Evolutionary conservation across 2,329 filamentous ascomycete genomes (phyloP).

Genomic region (Epichloe gansuensis): DNA sequence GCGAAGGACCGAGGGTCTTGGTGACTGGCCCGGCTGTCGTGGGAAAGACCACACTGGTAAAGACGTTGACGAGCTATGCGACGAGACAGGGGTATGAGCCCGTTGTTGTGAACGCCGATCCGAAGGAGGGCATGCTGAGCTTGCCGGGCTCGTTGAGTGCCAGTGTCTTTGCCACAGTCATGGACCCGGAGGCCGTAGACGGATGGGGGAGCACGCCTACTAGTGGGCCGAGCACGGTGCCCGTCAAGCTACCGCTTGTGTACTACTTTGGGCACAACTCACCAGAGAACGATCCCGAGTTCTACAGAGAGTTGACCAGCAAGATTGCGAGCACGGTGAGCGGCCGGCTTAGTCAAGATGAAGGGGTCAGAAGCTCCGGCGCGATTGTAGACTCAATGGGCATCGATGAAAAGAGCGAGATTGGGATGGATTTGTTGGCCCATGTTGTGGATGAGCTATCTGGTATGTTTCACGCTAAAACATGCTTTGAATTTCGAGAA

Average conservation of each 20-base stretch:
- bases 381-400: constrained; percentile 78
- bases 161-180: constrained; percentile 71
- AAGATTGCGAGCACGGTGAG: constrained; percentile 68
- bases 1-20: constrained; percentile 66
- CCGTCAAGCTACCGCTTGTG: constrained; percentile 82
- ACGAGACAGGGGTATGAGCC: constrained; percentile 61
- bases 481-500: not conserved
- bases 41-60: constrained; percentile 73
- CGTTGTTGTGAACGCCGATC: constrained; percentile 73
- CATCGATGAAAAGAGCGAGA: constrained; percentile 50
- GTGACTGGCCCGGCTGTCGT: constrained; percentile 65
- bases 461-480: constrained; percentile 17
- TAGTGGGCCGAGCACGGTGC: constrained; percentile 74
- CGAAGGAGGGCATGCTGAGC: constrained; percentile 64
- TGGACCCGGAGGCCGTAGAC: constrained; percentile 68
- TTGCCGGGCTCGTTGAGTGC: constrained; percentile 75
- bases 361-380: constrained; percentile 56
- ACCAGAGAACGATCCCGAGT: constrained; percentile 56
- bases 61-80: constrained; percentile 68
- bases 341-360: constrained; percentile 64
- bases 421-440: constrained; percentile 61
- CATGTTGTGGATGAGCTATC: constrained; percentile 55
- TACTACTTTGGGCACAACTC: constrained; percentile 72
- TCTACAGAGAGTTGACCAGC: constrained; percentile 64
- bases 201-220: constrained; percentile 84